These are phyloP conservation scores for Fusarium verticillioides DNA, from an alignment of 2,329 filamentous ascomycete genomes.

Conservation along the genomic window DNA sequence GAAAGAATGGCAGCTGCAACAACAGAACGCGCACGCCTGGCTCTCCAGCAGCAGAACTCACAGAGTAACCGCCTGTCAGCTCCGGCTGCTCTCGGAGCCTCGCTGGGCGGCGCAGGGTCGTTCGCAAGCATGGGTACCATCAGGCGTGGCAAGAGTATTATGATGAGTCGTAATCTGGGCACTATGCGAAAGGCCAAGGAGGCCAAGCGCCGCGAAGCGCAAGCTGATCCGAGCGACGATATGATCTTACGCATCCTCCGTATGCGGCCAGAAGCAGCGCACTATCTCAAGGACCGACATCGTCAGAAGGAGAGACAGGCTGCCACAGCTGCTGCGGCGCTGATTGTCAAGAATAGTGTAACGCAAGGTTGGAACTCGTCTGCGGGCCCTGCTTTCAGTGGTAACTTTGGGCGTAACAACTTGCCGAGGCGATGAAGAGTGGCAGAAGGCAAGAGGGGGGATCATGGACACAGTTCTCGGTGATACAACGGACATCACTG, in stretches of 20 bases:
- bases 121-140: conserved; percentile 77
- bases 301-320: conserved; percentile 94
- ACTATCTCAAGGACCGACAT: conserved; percentile 89
- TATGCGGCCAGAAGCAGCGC: conserved; percentile 90
- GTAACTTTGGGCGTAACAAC: conserved; percentile 58
- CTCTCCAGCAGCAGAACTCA: conserved; percentile 62
- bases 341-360: conserved; percentile 94
- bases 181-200: conserved; percentile 97
- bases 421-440: conserved; percentile 59
- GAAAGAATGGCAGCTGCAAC: conserved; percentile 95
- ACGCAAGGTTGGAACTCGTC: conserved; percentile 64
- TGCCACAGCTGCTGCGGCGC: conserved; percentile 88
- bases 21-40: conserved; percentile 77
- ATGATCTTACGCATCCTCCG: conserved; percentile 96
- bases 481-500: neutral
- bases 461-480: neutral
- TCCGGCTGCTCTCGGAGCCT: conserved; percentile 60
- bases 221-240: conserved; percentile 96
- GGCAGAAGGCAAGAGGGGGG: conserved; percentile 11
- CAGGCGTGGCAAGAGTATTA: conserved; percentile 79
- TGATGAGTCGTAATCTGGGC: conserved; percentile 92
- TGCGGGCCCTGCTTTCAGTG: conserved; percentile 44
- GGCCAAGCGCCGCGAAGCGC: conserved; percentile 93
- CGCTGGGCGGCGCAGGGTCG: conserved; percentile 49
- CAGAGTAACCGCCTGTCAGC: conserved; percentile 76